phyloP scores from a whole-genome alignment of 306 rosid genomes.

The Gynostemma pentaphyllum region DNA sequence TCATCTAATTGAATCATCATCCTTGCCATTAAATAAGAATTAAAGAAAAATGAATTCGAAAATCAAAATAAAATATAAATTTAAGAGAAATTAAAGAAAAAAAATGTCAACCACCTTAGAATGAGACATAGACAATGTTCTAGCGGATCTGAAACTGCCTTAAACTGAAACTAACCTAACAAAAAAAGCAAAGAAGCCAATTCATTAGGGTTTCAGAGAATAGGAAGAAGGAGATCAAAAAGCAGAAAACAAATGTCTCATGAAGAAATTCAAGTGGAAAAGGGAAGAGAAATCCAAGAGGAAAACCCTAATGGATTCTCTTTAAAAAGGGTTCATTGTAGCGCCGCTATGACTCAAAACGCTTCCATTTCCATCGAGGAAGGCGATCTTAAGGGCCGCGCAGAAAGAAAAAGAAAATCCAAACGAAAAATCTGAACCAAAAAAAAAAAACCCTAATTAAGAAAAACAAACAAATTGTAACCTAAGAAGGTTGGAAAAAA shows the following conservation, averaged over 20 bases:
- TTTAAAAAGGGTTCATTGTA: conserved; percentile 17
- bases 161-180: conserved; percentile 17
- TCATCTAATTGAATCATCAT: conserved; percentile 70
- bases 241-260: conserved; percentile 25
- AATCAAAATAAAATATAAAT: background rate
- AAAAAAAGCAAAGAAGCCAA: background rate
- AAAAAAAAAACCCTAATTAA: background rate
- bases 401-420: conserved; percentile 11
- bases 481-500: background rate
- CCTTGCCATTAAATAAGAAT: too few species aligned
- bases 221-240: conserved; percentile 14
- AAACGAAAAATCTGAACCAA: too few species aligned
- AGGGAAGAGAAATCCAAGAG: conserved; percentile 25
- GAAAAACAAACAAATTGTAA: background rate
- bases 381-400: conserved; percentile 98
- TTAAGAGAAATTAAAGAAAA: background rate
- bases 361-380: conserved; percentile 53
- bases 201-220: background rate
- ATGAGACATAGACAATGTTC: conserved; percentile 25
- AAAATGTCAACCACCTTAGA: conserved; percentile 40
- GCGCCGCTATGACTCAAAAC: conserved; percentile 87
- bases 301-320: conserved; percentile 64
- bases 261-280: conserved; percentile 21
- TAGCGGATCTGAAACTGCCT: conserved; percentile 20
- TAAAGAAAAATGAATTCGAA: too few species aligned